Evolutionary conservation across 1,139 yeast species (phyloP).

Genomic region (Entelexis sorbosivorans): DNA sequence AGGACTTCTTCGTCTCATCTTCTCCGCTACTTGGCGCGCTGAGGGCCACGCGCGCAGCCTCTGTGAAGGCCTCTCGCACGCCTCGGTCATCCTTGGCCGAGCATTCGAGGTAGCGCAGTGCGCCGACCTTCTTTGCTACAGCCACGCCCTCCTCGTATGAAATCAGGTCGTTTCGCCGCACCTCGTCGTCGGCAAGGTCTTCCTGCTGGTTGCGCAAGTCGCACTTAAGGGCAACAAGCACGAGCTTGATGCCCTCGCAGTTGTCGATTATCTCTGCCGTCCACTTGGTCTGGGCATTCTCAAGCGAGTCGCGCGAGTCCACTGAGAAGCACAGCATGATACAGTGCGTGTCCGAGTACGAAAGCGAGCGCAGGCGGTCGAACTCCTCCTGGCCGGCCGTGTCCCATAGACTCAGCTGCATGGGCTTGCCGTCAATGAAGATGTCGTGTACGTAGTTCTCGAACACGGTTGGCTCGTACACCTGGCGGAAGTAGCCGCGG

Average conservation of each 20-base stretch:
- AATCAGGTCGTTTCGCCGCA: constrained; percentile 43
- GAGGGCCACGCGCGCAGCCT: constrained; percentile 92
- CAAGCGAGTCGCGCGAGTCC: constrained; percentile 87
- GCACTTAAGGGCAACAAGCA: constrained; percentile 86
- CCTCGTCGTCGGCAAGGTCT: constrained; percentile 29
- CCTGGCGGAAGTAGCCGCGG: constrained; percentile 95
- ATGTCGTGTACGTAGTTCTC: constrained; percentile 97
- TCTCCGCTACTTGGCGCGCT: constrained; percentile 61
- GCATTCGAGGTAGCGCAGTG: constrained; percentile 56
- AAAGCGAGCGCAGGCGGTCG: constrained; percentile 77
- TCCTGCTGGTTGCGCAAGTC: constrained; percentile 55
- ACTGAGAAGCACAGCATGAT: constrained; percentile 93
- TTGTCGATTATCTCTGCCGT: constrained; percentile 93
- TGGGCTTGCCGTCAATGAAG: constrained; percentile 86
- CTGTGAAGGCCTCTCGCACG: constrained; percentile 92
- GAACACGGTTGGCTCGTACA: constrained; percentile 95
- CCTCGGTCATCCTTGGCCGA: constrained; percentile 91
- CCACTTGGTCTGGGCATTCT: constrained; percentile 92
- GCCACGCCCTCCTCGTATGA: constrained; percentile 66
- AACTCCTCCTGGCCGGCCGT: constrained; percentile 99
- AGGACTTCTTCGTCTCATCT: constrained; percentile 30
- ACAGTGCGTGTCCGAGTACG: constrained; percentile 92
- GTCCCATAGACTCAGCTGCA: constrained; percentile 91
- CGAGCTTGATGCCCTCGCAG: constrained; percentile 91
- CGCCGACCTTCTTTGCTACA: constrained; percentile 64